A percentile compares a stretch with the other conserved stretches of the same genome.
Evolutionary conservation across 257 asterid genomes (phyloP).

Genomic region (Fraxinus americana): DNA sequence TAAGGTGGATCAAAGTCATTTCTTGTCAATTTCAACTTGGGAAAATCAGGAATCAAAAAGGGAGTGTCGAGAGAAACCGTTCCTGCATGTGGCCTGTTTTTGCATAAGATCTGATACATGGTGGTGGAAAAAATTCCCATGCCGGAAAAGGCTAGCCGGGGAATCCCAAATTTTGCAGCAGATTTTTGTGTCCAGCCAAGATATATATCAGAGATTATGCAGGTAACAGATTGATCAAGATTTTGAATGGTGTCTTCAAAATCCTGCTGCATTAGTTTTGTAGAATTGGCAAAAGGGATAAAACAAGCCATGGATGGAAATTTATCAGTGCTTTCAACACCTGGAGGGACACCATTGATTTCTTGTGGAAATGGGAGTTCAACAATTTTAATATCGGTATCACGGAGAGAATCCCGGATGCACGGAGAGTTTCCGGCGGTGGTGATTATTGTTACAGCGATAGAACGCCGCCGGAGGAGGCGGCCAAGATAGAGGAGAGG

Average conservation of each 20-base stretch:
- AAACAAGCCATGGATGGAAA: slow-evolving; percentile 49
- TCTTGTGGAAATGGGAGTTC: slow-evolving; percentile 65
- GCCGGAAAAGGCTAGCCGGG: slow-evolving; percentile 55
- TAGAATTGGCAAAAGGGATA: slow-evolving; percentile 38
- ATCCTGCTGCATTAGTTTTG: slow-evolving; percentile 50
- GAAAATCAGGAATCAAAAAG: slow-evolving; percentile 47
- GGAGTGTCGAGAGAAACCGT: slow-evolving; percentile 37
- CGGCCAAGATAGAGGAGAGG: slow-evolving; percentile 75
- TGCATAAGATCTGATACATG: slow-evolving; percentile 38
- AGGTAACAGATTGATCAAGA: slow-evolving; percentile 38
- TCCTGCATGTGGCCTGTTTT: slow-evolving; percentile 46
- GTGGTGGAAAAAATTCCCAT: slow-evolving; percentile 51
- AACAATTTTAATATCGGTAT: slow-evolving; percentile 32
- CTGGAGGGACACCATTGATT: slow-evolving; percentile 53
- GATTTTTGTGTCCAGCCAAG: slow-evolving; percentile 64
- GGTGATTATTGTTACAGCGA: slow-evolving; percentile 64
- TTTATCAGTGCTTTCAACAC: slow-evolving; percentile 64
- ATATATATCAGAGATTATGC: slow-evolving; percentile 62
- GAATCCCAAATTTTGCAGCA: slow-evolving; percentile 47
- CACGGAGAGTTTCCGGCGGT: slow-evolving; percentile 56
- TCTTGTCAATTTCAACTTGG: slow-evolving; percentile 45
- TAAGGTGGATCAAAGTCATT: slow-evolving; percentile 62
- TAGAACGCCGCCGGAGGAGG: slow-evolving; percentile 52
- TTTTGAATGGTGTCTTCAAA: slow-evolving; percentile 48
- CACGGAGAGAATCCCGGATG: slow-evolving; percentile 41